Evolutionary conservation across 2,329 filamentous ascomycete genomes (phyloP).

Genomic region (Juglanconis juglandina): DNA sequence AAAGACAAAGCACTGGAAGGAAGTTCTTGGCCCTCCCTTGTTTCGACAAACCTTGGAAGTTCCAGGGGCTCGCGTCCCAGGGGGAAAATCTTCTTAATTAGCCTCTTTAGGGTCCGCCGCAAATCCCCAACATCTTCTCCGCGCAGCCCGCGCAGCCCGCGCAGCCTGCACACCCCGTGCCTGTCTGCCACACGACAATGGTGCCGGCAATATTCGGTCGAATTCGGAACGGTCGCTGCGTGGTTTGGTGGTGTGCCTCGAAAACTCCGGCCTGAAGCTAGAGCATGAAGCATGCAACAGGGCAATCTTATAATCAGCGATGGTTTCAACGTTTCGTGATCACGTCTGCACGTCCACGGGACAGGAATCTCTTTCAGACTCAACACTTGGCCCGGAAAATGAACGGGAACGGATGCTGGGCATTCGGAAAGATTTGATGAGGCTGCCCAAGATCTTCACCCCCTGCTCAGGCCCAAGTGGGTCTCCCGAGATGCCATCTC

Average conservation of each 20-base stretch:
- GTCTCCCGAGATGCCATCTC: not conserved
- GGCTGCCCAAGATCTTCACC: not conserved
- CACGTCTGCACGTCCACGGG: too few species aligned
- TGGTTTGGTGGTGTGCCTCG: too few species aligned
- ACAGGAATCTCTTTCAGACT: too few species aligned
- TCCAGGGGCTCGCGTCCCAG: not conserved
- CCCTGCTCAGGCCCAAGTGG: not conserved
- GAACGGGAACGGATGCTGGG: too few species aligned
- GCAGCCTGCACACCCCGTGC: too few species aligned
- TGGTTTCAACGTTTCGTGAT: too few species aligned
- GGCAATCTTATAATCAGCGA: too few species aligned
- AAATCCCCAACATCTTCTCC: conserved; percentile 45
- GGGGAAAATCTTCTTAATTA: not conserved
- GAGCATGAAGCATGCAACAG: too few species aligned
- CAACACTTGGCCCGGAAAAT: too few species aligned
- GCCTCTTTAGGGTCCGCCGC: conserved; percentile 25
- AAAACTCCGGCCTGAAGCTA: too few species aligned
- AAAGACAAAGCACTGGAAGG: not conserved
- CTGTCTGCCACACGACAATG: not conserved
- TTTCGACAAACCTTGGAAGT: not conserved
- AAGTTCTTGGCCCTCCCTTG: too few species aligned
- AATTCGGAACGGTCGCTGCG: not conserved
- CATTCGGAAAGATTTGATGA: too few species aligned
- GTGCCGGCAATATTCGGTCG: not conserved
- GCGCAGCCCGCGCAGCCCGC: conserved; percentile 25